A percentile compares a stretch with the other conserved stretches of the same genome.
These are phyloP conservation scores for Boletus subcaerulescens DNA, from an alignment of 768 basidiomycete species.

Conservation along the genomic window DNA sequence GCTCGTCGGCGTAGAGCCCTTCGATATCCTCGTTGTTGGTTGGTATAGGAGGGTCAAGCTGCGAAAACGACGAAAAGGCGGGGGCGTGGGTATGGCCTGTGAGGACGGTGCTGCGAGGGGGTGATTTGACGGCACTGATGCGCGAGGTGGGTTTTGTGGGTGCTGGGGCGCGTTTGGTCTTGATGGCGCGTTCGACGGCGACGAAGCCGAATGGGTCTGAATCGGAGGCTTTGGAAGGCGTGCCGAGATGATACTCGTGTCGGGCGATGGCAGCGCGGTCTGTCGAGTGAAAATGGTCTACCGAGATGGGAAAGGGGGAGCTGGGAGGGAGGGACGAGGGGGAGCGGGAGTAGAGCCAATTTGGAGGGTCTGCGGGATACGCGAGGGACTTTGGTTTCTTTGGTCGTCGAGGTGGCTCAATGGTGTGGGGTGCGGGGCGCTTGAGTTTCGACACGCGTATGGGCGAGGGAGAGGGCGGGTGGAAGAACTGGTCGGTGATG, in stretches of 20 bases:
- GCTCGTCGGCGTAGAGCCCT: constrained; percentile 34
- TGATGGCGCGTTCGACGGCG: constrained; percentile 50
- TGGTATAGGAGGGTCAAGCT: constrained; percentile 35
- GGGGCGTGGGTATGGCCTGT: constrained; percentile 10
- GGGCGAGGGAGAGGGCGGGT: constrained; percentile 32
- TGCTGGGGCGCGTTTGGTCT: constrained; percentile 35
- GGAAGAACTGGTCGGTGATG: constrained; percentile 35
- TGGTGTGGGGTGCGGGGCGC: constrained; percentile 3
- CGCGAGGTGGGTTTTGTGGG: constrained; percentile 8
- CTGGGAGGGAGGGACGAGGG: constrained; percentile 35
- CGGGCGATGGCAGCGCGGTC: constrained; percentile 5
- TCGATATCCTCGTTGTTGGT: constrained; percentile 33
- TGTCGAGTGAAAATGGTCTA: background rate
- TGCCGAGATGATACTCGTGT: constrained; percentile 19
- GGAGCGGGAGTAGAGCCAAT: constrained; percentile 25
- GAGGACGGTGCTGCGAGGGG: constrained; percentile 18
- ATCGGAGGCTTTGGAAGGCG: constrained; percentile 25
- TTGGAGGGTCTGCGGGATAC: constrained; percentile 31
- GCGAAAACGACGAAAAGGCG: constrained; percentile 29
- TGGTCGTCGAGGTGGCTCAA: constrained; percentile 31
- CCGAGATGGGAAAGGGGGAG: constrained; percentile 28
- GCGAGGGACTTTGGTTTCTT: constrained; percentile 32
- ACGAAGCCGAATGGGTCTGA: constrained; percentile 61
- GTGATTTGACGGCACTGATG: constrained; percentile 15
- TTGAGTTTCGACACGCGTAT: constrained; percentile 24